These are phyloP conservation scores for Aphanomyces cochlioides DNA, from an alignment of 352 stramenopile genomes.

Conservation along the genomic window DNA sequence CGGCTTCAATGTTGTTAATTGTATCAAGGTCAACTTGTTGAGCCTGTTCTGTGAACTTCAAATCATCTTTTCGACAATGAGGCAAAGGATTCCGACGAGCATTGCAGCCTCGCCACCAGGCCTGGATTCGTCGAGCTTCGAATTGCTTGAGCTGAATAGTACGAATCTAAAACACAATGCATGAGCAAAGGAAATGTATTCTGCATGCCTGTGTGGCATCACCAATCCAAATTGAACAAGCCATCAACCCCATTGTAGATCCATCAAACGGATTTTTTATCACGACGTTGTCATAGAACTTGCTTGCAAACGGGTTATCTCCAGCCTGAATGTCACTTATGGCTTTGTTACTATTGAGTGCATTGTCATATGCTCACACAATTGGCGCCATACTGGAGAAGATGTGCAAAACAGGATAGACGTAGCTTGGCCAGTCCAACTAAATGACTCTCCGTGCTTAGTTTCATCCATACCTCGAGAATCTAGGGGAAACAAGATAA, in stretches of 20 bases:
- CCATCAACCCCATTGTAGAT: not conserved
- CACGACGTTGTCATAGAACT: not conserved
- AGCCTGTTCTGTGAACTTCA: no score
- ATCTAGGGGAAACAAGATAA: conserved; percentile 6
- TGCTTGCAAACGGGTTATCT: not conserved
- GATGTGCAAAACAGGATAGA: not conserved
- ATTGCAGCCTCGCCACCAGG: not conserved
- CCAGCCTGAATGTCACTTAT: not conserved
- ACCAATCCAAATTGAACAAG: no score
- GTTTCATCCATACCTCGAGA: conserved; percentile 12
- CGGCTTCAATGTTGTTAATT: no score
- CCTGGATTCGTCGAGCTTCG: not conserved
- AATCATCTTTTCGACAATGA: no score
- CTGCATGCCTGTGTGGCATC: no score
- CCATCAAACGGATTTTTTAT: conserved; percentile 24
- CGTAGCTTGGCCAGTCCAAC: conserved; percentile 17
- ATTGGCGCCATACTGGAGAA: conserved; percentile 6
- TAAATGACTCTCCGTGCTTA: not conserved
- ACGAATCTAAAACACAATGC: not conserved
- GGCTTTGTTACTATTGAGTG: not conserved
- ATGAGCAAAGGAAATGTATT: no score
- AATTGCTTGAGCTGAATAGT: not conserved
- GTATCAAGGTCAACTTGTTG: no score
- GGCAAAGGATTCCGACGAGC: no score
- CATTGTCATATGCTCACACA: not conserved